A percentile compares a stretch with the other conserved stretches of the same genome.
phyloP scores from a whole-genome alignment of 768 basidiomycete species.

The Leccinum uliginosum region DNA sequence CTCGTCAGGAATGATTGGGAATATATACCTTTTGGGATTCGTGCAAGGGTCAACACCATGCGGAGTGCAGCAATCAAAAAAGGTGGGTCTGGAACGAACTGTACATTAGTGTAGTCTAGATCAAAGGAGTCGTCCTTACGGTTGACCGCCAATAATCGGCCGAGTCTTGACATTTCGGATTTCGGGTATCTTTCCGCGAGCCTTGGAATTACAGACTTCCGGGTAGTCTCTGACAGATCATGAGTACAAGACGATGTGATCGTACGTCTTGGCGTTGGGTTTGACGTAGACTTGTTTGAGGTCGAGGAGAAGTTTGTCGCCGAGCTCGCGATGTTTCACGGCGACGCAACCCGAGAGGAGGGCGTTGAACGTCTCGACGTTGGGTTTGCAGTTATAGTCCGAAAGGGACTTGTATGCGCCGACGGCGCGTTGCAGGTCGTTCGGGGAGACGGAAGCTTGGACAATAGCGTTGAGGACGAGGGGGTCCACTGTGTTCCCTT shows the following conservation, averaged over 20 bases:
- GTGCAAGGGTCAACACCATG: constrained; percentile 15
- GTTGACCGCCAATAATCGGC: constrained; percentile 9
- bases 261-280: constrained; percentile 60
- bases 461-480: constrained; percentile 64
- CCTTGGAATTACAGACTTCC: not conserved
- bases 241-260: constrained; percentile 48
- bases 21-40: constrained; percentile 14
- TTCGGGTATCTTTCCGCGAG: not conserved
- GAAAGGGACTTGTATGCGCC: constrained; percentile 66
- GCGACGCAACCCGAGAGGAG: constrained; percentile 63
- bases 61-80: constrained; percentile 15
- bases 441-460: constrained; percentile 52
- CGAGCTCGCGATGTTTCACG: constrained; percentile 59
- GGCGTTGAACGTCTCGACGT: constrained; percentile 62
- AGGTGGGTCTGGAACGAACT: constrained; percentile 2
- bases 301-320: constrained; percentile 61
- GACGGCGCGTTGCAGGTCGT: constrained; percentile 72
- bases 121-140: constrained; percentile 5
- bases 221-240: constrained; percentile 7
- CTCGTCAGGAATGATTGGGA: not conserved
- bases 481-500: constrained; percentile 50
- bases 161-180: constrained; percentile 6
- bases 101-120: not conserved
- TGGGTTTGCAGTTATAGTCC: constrained; percentile 53
- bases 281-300: constrained; percentile 54